Percentiles rank a stretch among this genome's conserved stretches.
These are phyloP conservation scores for Jatropha curcas DNA, from an alignment of 345 rosid genomes.

Conservation along the genomic window DNA sequence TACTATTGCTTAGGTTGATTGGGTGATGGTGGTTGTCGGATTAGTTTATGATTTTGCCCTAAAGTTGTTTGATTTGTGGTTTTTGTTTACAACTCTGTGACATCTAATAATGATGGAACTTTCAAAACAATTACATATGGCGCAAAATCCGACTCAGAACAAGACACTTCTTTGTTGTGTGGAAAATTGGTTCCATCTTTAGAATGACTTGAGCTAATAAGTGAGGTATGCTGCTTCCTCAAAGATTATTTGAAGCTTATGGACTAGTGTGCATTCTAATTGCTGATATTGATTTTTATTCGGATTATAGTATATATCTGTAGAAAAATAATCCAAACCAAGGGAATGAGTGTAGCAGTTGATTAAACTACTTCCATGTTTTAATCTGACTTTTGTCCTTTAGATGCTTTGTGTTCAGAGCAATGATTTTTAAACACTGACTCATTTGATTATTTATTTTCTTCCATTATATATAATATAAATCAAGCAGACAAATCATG, in stretches of 20 bases:
- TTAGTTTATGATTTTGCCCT: background rate
- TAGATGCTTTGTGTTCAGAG: no score
- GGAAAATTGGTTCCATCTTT: slow-evolving; percentile 63
- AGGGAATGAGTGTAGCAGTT: background rate
- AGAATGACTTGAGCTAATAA: slow-evolving; percentile 77
- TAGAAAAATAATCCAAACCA: background rate
- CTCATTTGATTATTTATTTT: no score
- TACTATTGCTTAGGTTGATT: no score
- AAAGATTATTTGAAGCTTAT: background rate
- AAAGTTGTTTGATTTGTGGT: background rate
- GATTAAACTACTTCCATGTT: no score
- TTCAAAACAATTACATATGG: slow-evolving; percentile 41
- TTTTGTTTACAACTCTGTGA: slow-evolving; percentile 43
- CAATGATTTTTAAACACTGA: no score
- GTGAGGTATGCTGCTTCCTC: slow-evolving; percentile 58
- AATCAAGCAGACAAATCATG: no score
- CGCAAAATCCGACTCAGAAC: slow-evolving; percentile 39
- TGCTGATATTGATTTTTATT: background rate
- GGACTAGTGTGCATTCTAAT: background rate
- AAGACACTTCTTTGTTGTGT: slow-evolving; percentile 49
- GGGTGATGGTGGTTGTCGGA: background rate
- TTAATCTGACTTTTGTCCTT: no score
- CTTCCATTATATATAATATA: no score
- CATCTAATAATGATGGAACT: slow-evolving; percentile 36
- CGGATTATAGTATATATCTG: no score